phyloP scores from a whole-genome alignment of 169 alveolate species.

The Perkinsus chesapeaki region DNA sequence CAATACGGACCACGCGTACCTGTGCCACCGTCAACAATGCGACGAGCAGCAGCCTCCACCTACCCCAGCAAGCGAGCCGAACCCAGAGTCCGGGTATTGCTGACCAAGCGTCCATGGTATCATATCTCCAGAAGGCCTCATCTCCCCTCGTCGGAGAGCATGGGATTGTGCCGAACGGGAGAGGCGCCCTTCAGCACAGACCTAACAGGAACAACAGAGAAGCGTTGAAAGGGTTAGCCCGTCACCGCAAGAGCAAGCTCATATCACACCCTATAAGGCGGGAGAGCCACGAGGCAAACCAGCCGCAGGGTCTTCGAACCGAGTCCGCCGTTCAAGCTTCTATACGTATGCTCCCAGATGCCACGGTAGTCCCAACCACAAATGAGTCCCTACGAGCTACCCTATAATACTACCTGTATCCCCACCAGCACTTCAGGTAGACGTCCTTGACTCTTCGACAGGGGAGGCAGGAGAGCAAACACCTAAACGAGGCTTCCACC shows the following conservation, averaged over 20 bases:
- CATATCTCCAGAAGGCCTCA: conserved; percentile 80
- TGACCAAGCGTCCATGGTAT: conserved; percentile 92
- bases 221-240: no score
- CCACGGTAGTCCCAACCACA: no score
- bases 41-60: background rate
- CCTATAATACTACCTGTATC: background rate
- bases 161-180: background rate
- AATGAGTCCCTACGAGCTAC: no score
- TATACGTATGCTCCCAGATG: no score
- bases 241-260: background rate
- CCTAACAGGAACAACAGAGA: background rate
- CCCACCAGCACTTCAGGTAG: background rate
- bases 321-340: no score
- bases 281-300: no score
- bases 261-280: no score
- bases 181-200: background rate
- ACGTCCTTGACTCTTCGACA: background rate
- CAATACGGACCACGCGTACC: conserved; percentile 87
- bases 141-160: background rate
- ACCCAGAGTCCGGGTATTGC: conserved; percentile 79
- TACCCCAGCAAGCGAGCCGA: conserved; percentile 73
- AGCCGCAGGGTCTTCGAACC: no score
- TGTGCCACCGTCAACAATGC: conserved; percentile 11
- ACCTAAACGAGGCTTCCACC: conserved; percentile 39
- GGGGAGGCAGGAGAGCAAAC: conserved; percentile 6